Base-by-base conservation (phyloP, 345 rosid species). In the Syzygium oleosum region DNA sequence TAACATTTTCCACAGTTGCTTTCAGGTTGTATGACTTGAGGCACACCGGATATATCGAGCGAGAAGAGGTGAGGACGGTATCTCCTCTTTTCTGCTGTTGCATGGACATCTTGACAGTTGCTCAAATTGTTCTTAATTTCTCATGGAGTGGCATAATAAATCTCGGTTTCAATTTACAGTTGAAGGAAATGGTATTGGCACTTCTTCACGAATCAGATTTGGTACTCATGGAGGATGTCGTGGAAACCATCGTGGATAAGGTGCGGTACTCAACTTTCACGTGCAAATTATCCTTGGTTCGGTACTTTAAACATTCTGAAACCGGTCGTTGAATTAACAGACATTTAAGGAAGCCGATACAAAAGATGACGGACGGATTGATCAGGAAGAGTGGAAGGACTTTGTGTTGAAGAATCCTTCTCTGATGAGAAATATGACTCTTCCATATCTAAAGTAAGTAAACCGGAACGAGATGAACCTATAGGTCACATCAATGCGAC, bases 161-260 rank as follows among this genome's bases (percentile, higher is more conserved):
- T 38, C n/a, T 51, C 6, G 27, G 11, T 41, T 84, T 84, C 34
- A 49, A 84, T 10, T 38, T 73, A 78, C 89, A 95, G 99, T 90
- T 96, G 90, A 95, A 91, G 92, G 96, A 93, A 91, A 96, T 96
- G 99, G 98, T 97, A 19, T 41, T 94, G 88, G 99, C 98, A 22
- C 95, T 97, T 85, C 92, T 96, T 87, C 93, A 93, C 6, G 99
- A 96, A 91, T 97, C 99, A 0, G 97, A 96, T 56, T 93, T 97
- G 53, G 52, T 88, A n/a, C 91, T 97, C 19, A 87, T 95, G 0
- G 95, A 94, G 55, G 98, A 96, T 65, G 86, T 90, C 34, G 92
- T 97, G 34, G 94, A 96, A 92, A 61, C 90, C 12, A 96, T 96
- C 61, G 96, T 97, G 19, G 94, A 93, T 89, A 93, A 94, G 96